phyloP scores from a whole-genome alignment of 768 basidiomycete species.

The Lentinula detonsa region DNA sequence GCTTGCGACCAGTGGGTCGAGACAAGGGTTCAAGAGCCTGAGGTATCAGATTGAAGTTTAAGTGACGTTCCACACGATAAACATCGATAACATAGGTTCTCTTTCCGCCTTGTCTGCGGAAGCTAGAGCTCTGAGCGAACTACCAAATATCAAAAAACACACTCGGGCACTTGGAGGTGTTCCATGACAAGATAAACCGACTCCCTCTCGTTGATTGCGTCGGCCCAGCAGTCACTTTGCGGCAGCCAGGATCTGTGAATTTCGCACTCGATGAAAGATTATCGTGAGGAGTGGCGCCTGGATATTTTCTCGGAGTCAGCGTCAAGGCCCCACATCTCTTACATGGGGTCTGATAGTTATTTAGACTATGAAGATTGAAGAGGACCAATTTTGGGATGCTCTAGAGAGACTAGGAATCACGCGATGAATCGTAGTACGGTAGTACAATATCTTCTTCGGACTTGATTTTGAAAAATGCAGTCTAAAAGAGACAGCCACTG shows the following conservation, averaged over 20 bases:
- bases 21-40: too few species aligned
- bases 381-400: background rate
- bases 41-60: too few species aligned
- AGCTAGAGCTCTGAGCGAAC: too few species aligned
- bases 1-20: too few species aligned
- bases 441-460: too few species aligned
- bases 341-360: background rate
- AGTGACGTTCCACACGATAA: too few species aligned
- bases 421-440: too few species aligned
- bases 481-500: too few species aligned
- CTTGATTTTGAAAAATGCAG: too few species aligned
- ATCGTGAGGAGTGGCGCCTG: background rate
- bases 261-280: background rate
- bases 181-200: background rate
- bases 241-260: background rate
- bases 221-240: background rate
- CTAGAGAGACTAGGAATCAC: background rate
- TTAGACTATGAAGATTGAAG: background rate
- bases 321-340: background rate
- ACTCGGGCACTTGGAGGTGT: background rate
- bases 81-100: too few species aligned
- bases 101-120: too few species aligned
- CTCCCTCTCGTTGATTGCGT: background rate
- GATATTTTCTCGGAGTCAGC: background rate
- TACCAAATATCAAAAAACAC: background rate